A percentile compares a stretch with the other conserved stretches of the same genome.
Conservation (phyloP, 2,329 filamentous ascomycete genomes). For the Gliomastix tumulicola region DNA sequence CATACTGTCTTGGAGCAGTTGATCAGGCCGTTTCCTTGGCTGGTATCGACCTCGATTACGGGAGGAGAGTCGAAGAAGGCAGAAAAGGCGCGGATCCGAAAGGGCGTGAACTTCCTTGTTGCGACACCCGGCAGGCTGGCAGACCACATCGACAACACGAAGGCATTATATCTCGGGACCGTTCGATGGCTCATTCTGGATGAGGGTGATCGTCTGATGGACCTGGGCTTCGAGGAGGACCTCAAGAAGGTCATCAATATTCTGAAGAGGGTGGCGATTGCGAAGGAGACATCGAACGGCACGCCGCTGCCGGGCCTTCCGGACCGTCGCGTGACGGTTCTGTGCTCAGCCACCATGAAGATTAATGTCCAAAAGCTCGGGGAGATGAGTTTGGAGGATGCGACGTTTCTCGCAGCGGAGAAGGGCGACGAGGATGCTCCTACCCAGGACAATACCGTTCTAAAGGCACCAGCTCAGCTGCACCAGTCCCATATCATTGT, state of each 20-base stretch:
- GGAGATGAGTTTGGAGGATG: slow-evolving; percentile 91
- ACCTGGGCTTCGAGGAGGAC: slow-evolving; percentile 93
- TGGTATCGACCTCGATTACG: slow-evolving; percentile 80
- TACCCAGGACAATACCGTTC: slow-evolving; percentile 45
- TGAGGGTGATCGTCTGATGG: slow-evolving; percentile 97
- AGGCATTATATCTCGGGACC: slow-evolving; percentile 78
- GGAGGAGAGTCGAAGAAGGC: slow-evolving; percentile 65
- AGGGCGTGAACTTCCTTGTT: slow-evolving; percentile 92
- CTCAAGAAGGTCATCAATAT: slow-evolving; percentile 79
- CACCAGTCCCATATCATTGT: slow-evolving; percentile 88
- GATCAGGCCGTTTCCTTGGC: slow-evolving; percentile 84
- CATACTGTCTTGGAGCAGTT: slow-evolving; percentile 78
- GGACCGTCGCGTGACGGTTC: slow-evolving; percentile 71
- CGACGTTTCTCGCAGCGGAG: slow-evolving; percentile 72
- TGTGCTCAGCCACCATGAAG: slow-evolving; percentile 97
- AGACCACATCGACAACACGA: slow-evolving; percentile 89
- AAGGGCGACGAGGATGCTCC: slow-evolving; percentile 37
- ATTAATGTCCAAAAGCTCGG: slow-evolving; percentile 92
- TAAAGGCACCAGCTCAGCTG: slow-evolving; percentile 78
- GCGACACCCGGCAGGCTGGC: slow-evolving; percentile 87
- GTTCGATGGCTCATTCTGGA: slow-evolving; percentile 93
- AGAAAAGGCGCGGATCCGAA: slow-evolving; percentile 88
- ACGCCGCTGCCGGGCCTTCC: slow-evolving; percentile 58
- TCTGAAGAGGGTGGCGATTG: slow-evolving; percentile 58
- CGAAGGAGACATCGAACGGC: slow-evolving; percentile 52